These are phyloP conservation scores for Cercospora zeae-maydis DNA, from an alignment of 2,329 filamentous ascomycete species.

Conservation along the genomic window DNA sequence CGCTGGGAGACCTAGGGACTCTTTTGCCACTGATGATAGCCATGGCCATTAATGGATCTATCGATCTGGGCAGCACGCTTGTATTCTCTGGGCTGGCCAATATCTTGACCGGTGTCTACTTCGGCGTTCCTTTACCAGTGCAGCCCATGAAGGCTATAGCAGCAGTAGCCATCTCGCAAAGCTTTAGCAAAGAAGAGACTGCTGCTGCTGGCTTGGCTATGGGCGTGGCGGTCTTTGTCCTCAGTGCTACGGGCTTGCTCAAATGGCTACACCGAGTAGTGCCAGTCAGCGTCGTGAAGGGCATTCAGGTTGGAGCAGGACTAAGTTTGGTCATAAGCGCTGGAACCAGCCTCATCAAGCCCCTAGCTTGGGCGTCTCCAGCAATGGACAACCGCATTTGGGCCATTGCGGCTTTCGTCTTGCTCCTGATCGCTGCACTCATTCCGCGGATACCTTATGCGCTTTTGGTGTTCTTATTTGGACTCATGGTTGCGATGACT, in stretches of 20 bases:
- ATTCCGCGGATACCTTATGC: conserved; percentile 72
- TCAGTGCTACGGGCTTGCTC: conserved; percentile 77
- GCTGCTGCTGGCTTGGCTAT: conserved; percentile 83
- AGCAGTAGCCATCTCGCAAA: conserved; percentile 74
- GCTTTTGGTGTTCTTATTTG: conserved; percentile 65
- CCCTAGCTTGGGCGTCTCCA: conserved; percentile 64
- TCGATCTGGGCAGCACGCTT: conserved; percentile 78
- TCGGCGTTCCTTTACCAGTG: conserved; percentile 85
- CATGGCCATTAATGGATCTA: conserved; percentile 70
- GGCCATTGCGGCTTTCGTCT: conserved; percentile 68
- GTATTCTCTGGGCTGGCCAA: conserved; percentile 88
- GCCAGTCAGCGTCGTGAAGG: conserved; percentile 84
- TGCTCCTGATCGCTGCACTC: conserved; percentile 64
- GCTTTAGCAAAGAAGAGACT: conserved; percentile 65
- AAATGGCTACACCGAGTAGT: conserved; percentile 68
- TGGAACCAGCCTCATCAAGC: conserved; percentile 63
- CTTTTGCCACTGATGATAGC: conserved; percentile 86
- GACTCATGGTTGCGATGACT: conserved; percentile 59
- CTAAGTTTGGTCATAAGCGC: conserved; percentile 77
- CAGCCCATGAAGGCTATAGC: conserved; percentile 91
- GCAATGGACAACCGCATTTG: conserved; percentile 74
- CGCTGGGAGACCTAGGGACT: conserved; percentile 84
- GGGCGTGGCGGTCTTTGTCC: conserved; percentile 65
- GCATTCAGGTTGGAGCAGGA: conserved; percentile 90
- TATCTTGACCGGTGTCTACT: conserved; percentile 72